These are phyloP conservation scores for Backusella macrospora DNA, from an alignment of 192 early-diverging fungal genomes.

Conservation along the genomic window DNA sequence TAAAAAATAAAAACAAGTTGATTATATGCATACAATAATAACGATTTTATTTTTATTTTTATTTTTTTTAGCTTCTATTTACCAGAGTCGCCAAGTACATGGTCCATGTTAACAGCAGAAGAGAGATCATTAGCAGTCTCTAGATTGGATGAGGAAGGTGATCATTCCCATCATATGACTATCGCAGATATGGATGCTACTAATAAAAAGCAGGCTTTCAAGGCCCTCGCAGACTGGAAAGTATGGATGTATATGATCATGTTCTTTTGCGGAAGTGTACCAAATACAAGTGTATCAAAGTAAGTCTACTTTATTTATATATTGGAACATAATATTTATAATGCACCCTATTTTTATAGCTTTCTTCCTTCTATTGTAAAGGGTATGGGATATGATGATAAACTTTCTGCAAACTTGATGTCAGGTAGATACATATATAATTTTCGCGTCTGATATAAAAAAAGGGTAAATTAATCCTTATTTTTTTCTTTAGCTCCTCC, in stretches of 20 bases:
- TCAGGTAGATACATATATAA: slow-evolving; percentile 20
- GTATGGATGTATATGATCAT: slow-evolving; percentile 42
- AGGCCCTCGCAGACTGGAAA: slow-evolving; percentile 37
- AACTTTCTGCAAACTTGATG: slow-evolving; percentile 40
- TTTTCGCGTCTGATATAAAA: too few relatives aligned
- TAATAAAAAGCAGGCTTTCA: slow-evolving; percentile 27
- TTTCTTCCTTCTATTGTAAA: slow-evolving; percentile 38
- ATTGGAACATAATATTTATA: neutral
- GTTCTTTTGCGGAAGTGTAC: slow-evolving; percentile 44
- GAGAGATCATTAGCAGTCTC: slow-evolving; percentile 22
- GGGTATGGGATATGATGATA: slow-evolving; percentile 36
- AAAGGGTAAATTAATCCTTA: neutral
- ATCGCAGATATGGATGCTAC: slow-evolving; percentile 25
- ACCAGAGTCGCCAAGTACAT: slow-evolving; percentile 28
- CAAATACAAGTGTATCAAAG: slow-evolving; percentile 43
- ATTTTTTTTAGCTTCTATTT: slow-evolving; percentile 27
- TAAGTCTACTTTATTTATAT: neutral
- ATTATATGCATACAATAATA: neutral
- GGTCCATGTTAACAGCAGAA: slow-evolving; percentile 24
- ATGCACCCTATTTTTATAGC: slow-evolving; percentile 2
- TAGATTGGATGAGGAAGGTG: slow-evolving; percentile 16
- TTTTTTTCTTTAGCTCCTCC: slow-evolving; percentile 29
- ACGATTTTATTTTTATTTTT: neutral
- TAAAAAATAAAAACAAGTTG: neutral
- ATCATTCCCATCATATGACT: slow-evolving; percentile 14